A percentile compares a stretch with the other conserved stretches of the same genome.
These are phyloP conservation scores for Hypoxylon sp. DNA, from an alignment of 2,329 filamentous ascomycete species.

Conservation along the genomic window DNA sequence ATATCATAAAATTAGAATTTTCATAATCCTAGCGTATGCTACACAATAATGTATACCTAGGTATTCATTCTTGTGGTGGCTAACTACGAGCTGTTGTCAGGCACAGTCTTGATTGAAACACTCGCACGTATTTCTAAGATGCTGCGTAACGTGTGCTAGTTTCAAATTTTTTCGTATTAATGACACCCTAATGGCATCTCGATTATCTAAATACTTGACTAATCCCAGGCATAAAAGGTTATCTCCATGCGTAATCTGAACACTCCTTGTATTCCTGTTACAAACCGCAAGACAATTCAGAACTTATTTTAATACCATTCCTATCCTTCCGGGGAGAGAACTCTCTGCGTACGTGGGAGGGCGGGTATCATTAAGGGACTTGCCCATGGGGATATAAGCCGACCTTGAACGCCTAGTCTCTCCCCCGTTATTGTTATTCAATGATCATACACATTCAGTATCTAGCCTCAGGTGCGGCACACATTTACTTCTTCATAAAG, in stretches of 20 bases:
- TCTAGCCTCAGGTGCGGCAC: background rate
- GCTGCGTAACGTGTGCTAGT: background rate
- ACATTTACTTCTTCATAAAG: conserved; percentile 30
- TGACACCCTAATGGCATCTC: conserved; percentile 33
- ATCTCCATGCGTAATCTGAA: conserved; percentile 24
- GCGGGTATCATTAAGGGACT: conserved; percentile 11
- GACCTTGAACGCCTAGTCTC: conserved; percentile 26
- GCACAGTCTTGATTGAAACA: background rate
- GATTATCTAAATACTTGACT: conserved; percentile 41
- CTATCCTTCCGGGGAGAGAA: conserved; percentile 7
- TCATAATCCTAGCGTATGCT: background rate
- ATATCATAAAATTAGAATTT: too few relatives aligned
- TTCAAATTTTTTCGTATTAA: conserved; percentile 27
- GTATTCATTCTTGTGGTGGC: background rate
- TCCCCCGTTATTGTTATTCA: conserved; percentile 3
- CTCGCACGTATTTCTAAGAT: background rate
- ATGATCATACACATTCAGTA: conserved; percentile 33
- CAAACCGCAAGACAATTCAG: conserved; percentile 25
- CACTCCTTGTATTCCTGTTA: conserved; percentile 28
- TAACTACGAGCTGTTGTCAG: background rate
- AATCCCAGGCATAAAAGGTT: conserved; percentile 29
- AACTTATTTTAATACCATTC: conserved; percentile 7
- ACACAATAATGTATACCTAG: background rate
- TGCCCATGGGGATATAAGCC: conserved; percentile 6
- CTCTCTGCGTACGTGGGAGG: conserved; percentile 6